Base-by-base conservation (phyloP, 768 basidiomycete genomes). In the Grammothele lineata region DNA sequence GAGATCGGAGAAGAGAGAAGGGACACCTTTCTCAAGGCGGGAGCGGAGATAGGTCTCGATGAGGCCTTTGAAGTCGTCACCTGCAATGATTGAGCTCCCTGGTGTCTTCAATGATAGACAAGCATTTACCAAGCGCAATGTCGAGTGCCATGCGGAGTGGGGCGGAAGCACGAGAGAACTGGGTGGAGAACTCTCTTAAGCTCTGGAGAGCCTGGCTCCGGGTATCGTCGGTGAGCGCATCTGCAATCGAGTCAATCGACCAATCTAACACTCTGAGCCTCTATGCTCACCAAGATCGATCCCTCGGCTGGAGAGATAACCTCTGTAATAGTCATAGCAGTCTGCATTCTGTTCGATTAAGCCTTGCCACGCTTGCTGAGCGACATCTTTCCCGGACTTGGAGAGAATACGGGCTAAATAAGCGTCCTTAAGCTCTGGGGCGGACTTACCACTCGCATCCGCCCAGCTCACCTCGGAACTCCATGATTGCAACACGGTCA, bases 1-100 rank as follows among this genome's bases (percentile, higher is more conserved):
- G 63, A 98, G 59, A 66, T 97, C 94, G 15, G 86, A 81, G 59
- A 98, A 99, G 2, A 98, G 71, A 2, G 92, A 96, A 2, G 96
- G 96, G 32, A 98, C 74, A 54, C 94, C 95, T 60, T 89, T 91
- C 34, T 73, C 75, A 11, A 99, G 71, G 8, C 79, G 87, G 4
- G 73, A 70, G 5, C 74, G 59, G 38, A 98, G 66, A 64, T 98
- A 97, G 4, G 75, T 66, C 47, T 74, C 71, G 5, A 78, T 78
- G 10, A 87, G 71, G 24, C 71, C 65, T 43, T 70, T 75, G 70
- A 98, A 98, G 18, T 75, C 69, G 17, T 85, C 81, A 18, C 80
- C 87, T 80, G 58, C 1, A 48, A 1, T 12, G 17, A 5, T 44
- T 34, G 17, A 43, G 11, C 21, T 22, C 15, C 18, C 8, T 11